These are phyloP conservation scores for Fusarium kyushuense DNA, from an alignment of 2,329 filamentous ascomycete species.

Conservation along the genomic window DNA sequence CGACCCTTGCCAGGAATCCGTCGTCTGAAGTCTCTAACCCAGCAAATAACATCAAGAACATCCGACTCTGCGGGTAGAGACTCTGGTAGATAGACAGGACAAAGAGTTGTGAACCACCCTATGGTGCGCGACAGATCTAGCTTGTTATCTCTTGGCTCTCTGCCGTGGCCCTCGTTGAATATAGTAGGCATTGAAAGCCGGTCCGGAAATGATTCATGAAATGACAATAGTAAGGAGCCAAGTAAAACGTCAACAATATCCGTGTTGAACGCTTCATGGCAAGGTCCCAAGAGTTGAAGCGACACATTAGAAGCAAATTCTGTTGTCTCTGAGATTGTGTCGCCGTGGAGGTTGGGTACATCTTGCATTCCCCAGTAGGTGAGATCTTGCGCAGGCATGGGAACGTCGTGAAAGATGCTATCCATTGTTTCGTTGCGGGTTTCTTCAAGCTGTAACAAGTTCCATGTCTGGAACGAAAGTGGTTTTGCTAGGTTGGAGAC, in stretches of 20 bases:
- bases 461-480: constrained; percentile 50
- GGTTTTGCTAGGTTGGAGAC: constrained; percentile 44
- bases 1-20: constrained; percentile 41
- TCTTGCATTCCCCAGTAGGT: constrained; percentile 45
- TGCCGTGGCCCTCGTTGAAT: constrained; percentile 53
- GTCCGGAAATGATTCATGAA: constrained; percentile 47
- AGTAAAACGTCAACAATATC: constrained; percentile 53
- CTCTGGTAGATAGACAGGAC: constrained; percentile 33
- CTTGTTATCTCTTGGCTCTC: constrained; percentile 47
- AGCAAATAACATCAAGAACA: constrained; percentile 32
- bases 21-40: constrained; percentile 42
- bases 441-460: constrained; percentile 45
- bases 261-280: constrained; percentile 45
- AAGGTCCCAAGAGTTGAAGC: constrained; percentile 1
- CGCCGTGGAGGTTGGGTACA: constrained; percentile 28
- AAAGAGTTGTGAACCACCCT: constrained; percentile 55
- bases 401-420: constrained; percentile 13
- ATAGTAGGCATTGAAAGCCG: constrained; percentile 44
- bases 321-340: constrained; percentile 18
- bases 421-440: constrained; percentile 28
- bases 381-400: constrained; percentile 24
- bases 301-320: neutral
- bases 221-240: constrained; percentile 46
- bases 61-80: constrained; percentile 20
- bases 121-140: constrained; percentile 52